phyloP scores from a whole-genome alignment of 1,284 basidiomycete genomes.

The Cystobasidiaceae sp. region DNA sequence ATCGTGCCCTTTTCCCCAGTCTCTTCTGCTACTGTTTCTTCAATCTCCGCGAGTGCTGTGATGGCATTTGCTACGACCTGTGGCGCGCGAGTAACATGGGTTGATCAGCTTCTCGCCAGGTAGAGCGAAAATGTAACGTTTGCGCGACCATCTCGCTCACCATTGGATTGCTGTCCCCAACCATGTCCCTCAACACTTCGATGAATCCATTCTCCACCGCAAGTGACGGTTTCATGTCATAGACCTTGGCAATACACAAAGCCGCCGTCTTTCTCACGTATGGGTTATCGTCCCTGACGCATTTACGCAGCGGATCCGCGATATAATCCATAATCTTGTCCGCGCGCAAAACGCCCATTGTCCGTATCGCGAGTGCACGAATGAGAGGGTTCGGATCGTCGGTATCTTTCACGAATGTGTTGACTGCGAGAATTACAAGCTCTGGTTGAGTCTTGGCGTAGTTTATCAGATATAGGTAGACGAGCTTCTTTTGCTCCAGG shows the following conservation, averaged over 20 bases:
- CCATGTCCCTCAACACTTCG: conserved; percentile 80
- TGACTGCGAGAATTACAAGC: conserved; percentile 93
- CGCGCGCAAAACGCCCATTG: conserved; percentile 93
- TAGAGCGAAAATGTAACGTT: conserved; percentile 10
- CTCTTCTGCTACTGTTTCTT: conserved; percentile 50
- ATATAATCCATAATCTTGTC: conserved; percentile 99
- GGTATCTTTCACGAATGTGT: conserved; percentile 94
- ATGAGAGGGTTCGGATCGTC: conserved; percentile 95
- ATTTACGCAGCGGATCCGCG: conserved; percentile 85
- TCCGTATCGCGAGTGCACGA: conserved; percentile 90
- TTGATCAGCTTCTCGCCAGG: not conserved
- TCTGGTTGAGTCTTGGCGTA: conserved; percentile 98
- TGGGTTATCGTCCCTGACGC: conserved; percentile 87
- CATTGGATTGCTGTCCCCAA: conserved; percentile 95
- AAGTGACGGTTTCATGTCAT: conserved; percentile 91
- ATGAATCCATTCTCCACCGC: conserved; percentile 94
- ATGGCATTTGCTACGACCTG: conserved; percentile 95
- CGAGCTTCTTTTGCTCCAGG: conserved; percentile 92
- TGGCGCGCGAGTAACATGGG: not conserved
- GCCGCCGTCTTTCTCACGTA: conserved; percentile 97
- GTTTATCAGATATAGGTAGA: conserved; percentile 98
- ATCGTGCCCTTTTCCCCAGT: conserved; percentile 50
- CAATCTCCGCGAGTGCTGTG: conserved; percentile 89
- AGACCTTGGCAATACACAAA: conserved; percentile 88
- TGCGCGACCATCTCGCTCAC: conserved; percentile 50